phyloP scores from a whole-genome alignment of 2,329 filamentous ascomycete species.

The Colletotrichum limetticola region DNA sequence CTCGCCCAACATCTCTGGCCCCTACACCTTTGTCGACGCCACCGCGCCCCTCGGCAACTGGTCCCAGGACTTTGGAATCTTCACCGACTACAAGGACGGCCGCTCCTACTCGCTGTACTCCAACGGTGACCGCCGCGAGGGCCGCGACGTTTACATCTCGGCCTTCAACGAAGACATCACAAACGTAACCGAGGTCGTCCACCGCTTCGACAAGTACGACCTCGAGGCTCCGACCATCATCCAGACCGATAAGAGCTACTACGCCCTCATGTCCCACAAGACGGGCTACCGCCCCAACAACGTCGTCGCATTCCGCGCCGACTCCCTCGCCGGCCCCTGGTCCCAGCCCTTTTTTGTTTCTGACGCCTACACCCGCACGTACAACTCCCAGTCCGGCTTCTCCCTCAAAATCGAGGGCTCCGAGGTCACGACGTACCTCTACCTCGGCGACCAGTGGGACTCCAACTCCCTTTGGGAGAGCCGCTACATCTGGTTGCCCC shows the following conservation, averaged over 20 bases:
- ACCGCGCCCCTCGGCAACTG: constrained; percentile 68
- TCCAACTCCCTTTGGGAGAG: constrained; percentile 64
- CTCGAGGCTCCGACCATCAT: constrained; percentile 70
- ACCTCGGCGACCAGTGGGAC: constrained; percentile 63
- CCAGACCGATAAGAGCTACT: constrained; percentile 69
- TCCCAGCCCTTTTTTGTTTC: constrained; percentile 62
- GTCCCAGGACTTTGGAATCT: constrained; percentile 71
- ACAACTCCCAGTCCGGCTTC: constrained; percentile 63
- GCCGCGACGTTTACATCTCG: constrained; percentile 67
- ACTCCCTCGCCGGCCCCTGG: constrained; percentile 60
- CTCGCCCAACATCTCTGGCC: constrained; percentile 61
- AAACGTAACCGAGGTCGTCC: constrained; percentile 60
- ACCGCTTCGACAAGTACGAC: constrained; percentile 69
- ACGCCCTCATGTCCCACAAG: constrained; percentile 71
- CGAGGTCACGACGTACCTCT: constrained; percentile 61
- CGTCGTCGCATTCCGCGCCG: constrained; percentile 65
- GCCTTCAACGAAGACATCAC: constrained; percentile 63
- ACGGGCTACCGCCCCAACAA: constrained; percentile 73
- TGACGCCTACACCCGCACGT: constrained; percentile 60
- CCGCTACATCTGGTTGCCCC: constrained; percentile 65
- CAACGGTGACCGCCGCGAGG: constrained; percentile 65
- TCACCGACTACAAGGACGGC: constrained; percentile 68
- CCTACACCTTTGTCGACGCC: constrained; percentile 65
- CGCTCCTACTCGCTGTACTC: constrained; percentile 67
- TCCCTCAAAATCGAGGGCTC: constrained; percentile 58